Conservation (phyloP, 2,329 filamentous ascomycete species). For the Rhexocercosporidium sp. region DNA sequence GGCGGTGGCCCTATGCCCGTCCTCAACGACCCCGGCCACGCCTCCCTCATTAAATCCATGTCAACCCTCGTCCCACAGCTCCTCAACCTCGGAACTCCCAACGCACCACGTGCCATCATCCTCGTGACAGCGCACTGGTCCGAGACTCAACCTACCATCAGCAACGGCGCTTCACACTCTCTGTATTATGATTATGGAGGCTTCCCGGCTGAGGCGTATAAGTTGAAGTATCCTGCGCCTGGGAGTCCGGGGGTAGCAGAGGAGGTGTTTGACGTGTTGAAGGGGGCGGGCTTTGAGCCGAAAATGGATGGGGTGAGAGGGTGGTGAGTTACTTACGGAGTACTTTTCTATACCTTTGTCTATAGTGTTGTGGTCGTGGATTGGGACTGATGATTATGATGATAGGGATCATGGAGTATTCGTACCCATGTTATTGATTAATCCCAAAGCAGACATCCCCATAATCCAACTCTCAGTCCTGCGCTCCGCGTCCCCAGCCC, state of each 20-base stretch:
- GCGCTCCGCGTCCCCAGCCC: conserved; percentile 63
- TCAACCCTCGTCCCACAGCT: conserved; percentile 59
- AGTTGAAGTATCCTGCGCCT: conserved; percentile 60
- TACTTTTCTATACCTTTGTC: neutral
- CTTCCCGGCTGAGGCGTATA: conserved; percentile 61
- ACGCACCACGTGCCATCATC: conserved; percentile 70
- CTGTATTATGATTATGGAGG: conserved; percentile 65
- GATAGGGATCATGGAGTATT: conserved; percentile 70
- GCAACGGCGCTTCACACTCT: conserved; percentile 51
- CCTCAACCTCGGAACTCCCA: conserved; percentile 56
- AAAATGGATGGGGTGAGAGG: conserved; percentile 34
- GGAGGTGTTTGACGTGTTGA: conserved; percentile 52
- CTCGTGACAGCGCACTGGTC: conserved; percentile 82
- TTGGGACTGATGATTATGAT: neutral
- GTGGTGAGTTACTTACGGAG: conserved; percentile 25
- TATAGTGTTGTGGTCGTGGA: no score
- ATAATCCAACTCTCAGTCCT: conserved; percentile 73
- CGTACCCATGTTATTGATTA: conserved; percentile 40
- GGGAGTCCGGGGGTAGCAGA: conserved; percentile 59
- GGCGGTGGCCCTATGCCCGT: conserved; percentile 59
- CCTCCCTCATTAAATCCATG: conserved; percentile 56
- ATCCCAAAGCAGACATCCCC: conserved; percentile 52
- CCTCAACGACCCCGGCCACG: conserved; percentile 59
- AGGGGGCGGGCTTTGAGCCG: conserved; percentile 47
- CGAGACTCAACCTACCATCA: conserved; percentile 59